Conservation (phyloP, 2,329 filamentous ascomycete species). For the Aspergillus aculeatus region DNA sequence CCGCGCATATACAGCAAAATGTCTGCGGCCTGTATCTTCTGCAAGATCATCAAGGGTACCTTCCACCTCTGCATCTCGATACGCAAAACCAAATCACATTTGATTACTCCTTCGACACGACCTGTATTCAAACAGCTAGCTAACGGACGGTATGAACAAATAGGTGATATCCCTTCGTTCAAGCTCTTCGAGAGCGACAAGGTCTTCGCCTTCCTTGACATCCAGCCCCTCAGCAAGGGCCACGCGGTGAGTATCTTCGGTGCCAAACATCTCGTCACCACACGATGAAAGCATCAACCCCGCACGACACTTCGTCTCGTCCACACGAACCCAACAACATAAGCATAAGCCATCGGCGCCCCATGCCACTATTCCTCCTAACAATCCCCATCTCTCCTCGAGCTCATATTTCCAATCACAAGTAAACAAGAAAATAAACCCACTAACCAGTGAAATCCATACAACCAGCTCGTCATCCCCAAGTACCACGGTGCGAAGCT, state of each 20-base stretch:
- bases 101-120: conserved; percentile 3
- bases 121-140: background rate
- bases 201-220: conserved; percentile 93
- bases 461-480: conserved; percentile 80
- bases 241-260: conserved; percentile 68
- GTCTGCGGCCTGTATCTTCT: conserved; percentile 81
- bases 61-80: background rate
- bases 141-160: conserved; percentile 14
- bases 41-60: conserved; percentile 91
- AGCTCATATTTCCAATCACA: background rate
- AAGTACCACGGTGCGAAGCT: conserved; percentile 93
- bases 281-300: conserved; percentile 12
- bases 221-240: conserved; percentile 81
- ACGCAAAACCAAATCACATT: background rate
- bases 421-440: background rate
- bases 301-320: conserved; percentile 12
- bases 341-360: background rate
- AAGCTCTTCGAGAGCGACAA: conserved; percentile 96
- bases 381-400: background rate
- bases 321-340: background rate
- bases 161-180: conserved; percentile 92
- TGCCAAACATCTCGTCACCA: background rate
- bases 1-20: conserved; percentile 25
- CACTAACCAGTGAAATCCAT: conserved; percentile 13
- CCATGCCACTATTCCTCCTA: too few relatives aligned